These are phyloP conservation scores for Aureobasidium sp. DNA, from an alignment of 2,329 filamentous ascomycete genomes.

Conservation along the genomic window DNA sequence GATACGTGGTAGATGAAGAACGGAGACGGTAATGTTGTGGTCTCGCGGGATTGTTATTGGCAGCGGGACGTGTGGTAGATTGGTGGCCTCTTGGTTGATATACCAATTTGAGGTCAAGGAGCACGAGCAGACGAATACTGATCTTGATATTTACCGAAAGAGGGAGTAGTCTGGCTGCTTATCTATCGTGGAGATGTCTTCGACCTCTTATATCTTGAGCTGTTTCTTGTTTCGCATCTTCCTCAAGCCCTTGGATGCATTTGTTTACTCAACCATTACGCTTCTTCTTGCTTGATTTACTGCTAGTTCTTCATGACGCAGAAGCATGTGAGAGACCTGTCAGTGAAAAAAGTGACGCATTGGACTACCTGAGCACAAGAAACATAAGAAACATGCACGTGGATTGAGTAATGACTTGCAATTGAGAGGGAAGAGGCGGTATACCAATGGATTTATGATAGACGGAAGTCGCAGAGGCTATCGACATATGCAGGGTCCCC, in stretches of 20 bases:
- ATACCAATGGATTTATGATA: not conserved
- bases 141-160: not conserved
- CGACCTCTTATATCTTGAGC: not conserved
- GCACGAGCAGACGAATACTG: not conserved
- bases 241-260: not conserved
- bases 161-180: not conserved
- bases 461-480: not conserved
- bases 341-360: slow-evolving; percentile 1
- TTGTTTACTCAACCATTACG: not conserved
- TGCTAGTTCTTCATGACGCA: not conserved
- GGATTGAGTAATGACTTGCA: slow-evolving; percentile 3
- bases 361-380: not conserved
- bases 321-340: slow-evolving; percentile 3
- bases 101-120: not conserved
- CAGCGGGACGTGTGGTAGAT: not conserved
- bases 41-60: not conserved
- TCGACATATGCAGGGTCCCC: slow-evolving; percentile 5
- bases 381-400: not conserved
- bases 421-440: not conserved
- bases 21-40: not conserved
- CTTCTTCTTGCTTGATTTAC: slow-evolving; percentile 5
- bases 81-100: not conserved
- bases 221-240: not conserved
- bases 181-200: not conserved
- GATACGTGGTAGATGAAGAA: not conserved